Evolutionary conservation across 164 flowering plant species (phyloP).

Genomic region (Amborella trichopoda): DNA sequence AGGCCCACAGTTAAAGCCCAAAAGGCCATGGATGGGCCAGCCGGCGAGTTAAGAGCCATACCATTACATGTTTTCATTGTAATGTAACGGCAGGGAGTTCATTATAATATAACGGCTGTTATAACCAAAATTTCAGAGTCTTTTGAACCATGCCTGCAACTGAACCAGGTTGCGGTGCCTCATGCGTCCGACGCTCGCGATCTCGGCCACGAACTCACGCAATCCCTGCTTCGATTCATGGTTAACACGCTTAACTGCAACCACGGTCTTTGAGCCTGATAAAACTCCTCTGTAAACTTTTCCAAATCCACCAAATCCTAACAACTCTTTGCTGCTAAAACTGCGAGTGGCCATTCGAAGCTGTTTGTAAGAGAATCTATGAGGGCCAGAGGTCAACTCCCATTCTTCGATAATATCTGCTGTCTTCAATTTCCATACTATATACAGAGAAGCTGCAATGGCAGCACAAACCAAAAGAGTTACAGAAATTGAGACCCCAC

Average conservation of each 20-base stretch:
- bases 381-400: conserved; percentile 49
- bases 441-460: too few species aligned
- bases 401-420: conserved; percentile 36
- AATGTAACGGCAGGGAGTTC: too few species aligned
- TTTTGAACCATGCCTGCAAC: conserved; percentile 8
- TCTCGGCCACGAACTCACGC: conserved; percentile 45
- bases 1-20: too few species aligned
- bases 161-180: conserved; percentile 61
- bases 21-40: too few species aligned
- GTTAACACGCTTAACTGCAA: conserved; percentile 52
- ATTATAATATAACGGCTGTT: too few species aligned
- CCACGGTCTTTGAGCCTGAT: conserved; percentile 20
- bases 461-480: too few species aligned
- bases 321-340: conserved; percentile 34
- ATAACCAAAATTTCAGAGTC: too few species aligned
- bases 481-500: too few species aligned
- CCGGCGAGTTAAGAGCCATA: too few species aligned
- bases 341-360: conserved; percentile 39
- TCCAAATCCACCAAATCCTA: conserved; percentile 57
- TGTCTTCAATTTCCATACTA: conserved; percentile 16
- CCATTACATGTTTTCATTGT: too few species aligned
- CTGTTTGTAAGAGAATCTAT: conserved; percentile 36
- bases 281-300: conserved; percentile 44
- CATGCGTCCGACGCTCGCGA: conserved; percentile 46
- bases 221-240: conserved; percentile 54